Percentiles rank a stretch among this genome's conserved stretches.
Evolutionary conservation across 2,329 filamentous ascomycete genomes (phyloP).

Genomic region (Talaromyces sp.): DNA sequence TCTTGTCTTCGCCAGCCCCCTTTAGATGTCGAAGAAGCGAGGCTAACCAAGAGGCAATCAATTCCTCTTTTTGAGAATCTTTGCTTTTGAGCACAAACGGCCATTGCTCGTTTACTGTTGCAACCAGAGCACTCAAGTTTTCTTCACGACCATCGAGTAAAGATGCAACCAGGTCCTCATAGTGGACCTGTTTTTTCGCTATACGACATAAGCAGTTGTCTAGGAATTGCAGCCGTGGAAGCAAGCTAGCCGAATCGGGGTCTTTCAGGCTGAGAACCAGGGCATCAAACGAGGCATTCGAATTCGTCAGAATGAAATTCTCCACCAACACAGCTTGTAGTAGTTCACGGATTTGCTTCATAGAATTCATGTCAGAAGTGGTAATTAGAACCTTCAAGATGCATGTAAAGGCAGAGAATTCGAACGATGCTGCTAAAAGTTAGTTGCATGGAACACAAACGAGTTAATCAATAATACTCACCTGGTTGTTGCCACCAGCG

Average conservation of each 20-base stretch:
- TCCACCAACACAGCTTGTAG: slow-evolving; percentile 31
- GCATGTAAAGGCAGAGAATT: slow-evolving; percentile 36
- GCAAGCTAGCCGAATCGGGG: slow-evolving; percentile 24
- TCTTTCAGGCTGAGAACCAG: slow-evolving; percentile 32
- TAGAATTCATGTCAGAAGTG: slow-evolving; percentile 23
- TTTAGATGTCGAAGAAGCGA: slow-evolving; percentile 51
- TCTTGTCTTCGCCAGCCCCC: slow-evolving; percentile 46
- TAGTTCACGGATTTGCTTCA: slow-evolving; percentile 27
- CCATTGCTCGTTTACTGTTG: slow-evolving; percentile 72
- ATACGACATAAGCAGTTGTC: slow-evolving; percentile 78
- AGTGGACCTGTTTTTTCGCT: slow-evolving; percentile 71
- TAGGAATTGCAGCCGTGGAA: slow-evolving; percentile 61
- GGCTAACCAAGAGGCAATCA: slow-evolving; percentile 55
- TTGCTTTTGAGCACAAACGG: slow-evolving; percentile 57
- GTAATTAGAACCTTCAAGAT: slow-evolving; percentile 33
- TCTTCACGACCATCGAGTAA: slow-evolving; percentile 27
- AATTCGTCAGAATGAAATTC: slow-evolving; percentile 29
- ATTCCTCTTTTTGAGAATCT: slow-evolving; percentile 36
- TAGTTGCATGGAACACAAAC: slow-evolving; percentile 11
- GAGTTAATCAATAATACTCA: slow-evolving; percentile 18
- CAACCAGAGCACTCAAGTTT: slow-evolving; percentile 58
- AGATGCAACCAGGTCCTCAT: slow-evolving; percentile 53
- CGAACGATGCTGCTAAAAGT: slow-evolving; percentile 25
- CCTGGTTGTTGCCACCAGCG: slow-evolving; percentile 78
- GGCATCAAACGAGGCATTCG: slow-evolving; percentile 29